Base-by-base conservation (phyloP, 2,329 filamentous ascomycete species). In the Graphilbum sp. region DNA sequence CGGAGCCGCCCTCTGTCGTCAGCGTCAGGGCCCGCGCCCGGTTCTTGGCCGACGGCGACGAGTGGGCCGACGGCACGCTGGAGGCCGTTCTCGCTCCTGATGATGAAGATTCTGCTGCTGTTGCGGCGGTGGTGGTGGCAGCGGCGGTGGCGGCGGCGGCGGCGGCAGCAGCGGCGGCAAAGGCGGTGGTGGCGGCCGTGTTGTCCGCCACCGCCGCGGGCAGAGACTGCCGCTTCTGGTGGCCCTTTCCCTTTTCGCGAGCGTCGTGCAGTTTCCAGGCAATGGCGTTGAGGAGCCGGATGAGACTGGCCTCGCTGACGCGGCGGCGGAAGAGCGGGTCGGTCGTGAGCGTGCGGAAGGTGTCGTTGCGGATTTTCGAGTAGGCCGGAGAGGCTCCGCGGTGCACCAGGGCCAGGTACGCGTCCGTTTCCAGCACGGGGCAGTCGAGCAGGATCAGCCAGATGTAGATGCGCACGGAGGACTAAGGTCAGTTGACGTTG, bases 321-420 rank as follows among this genome's bases (percentile, higher is more conserved):
- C 88, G 80, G 24, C 90, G 77, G 44, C 90, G 83, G 65, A 96
- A 98, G 27, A 98, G 73, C n/a, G 88, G 87, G 52, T 98, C 90
- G 37, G 88, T 95, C 24, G 90, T 90, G 39, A 98, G 67, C 1
- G 90, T 98, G 49, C 90, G 84, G 57, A 96, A 96, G 31, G 90
- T 95, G 57, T 98, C 90, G 59, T 98, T 95, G 55, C 87, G 83
- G 54, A 98, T 98, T 62, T 98, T 98, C 51, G 84, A 76, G 61
- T 98, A 94, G 34, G 86, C 87, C 1, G 88, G 87, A 3, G 88
- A 96, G 19, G 88, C 82, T 45, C 90, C 88, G 45, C 90, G 84
- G 53, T 93, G 86, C 46, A 98, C 80, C 33, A 96, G 79, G 41
- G 74, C 71, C 46, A 96, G 80, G 56, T 98, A 98, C 43, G 79